phyloP scores from a whole-genome alignment of 2,329 filamentous ascomycete species.

The Exophiala xenobiotica region DNA sequence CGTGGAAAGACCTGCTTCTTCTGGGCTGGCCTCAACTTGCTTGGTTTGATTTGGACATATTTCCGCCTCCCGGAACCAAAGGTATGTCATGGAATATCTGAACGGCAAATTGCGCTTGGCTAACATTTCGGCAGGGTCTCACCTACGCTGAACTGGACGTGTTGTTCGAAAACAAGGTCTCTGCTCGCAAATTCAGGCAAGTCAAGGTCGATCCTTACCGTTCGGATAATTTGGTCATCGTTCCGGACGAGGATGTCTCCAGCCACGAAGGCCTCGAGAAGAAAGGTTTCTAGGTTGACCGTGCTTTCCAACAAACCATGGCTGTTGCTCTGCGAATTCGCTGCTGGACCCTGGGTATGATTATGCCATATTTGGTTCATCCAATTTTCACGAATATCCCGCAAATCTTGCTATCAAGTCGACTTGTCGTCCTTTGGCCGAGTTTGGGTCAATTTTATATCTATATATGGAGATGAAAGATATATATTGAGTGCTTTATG shows the following conservation, averaged over 20 bases:
- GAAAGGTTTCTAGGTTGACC: constrained; percentile 20
- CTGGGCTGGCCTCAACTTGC: constrained; percentile 39
- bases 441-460: no score
- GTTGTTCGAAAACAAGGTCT: constrained; percentile 42
- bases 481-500: no score
- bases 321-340: not conserved
- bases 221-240: constrained; percentile 30
- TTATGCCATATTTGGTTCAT: no score
- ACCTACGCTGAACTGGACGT: constrained; percentile 45
- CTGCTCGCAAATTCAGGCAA: constrained; percentile 41
- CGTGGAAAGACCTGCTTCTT: constrained; percentile 41
- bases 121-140: constrained; percentile 34
- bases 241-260: constrained; percentile 24
- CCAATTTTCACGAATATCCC: no score
- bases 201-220: constrained; percentile 37
- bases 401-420: no score
- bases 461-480: no score
- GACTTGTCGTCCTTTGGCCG: no score
- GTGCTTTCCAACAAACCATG: not conserved
- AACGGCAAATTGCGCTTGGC: not conserved
- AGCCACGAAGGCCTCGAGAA: constrained; percentile 25
- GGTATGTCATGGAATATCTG: constrained; percentile 12
- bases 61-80: constrained; percentile 46
- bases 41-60: constrained; percentile 43
- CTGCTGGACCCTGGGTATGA: no score